phyloP scores from a whole-genome alignment of 306 rosid species.

The Fragaria iinumae region DNA sequence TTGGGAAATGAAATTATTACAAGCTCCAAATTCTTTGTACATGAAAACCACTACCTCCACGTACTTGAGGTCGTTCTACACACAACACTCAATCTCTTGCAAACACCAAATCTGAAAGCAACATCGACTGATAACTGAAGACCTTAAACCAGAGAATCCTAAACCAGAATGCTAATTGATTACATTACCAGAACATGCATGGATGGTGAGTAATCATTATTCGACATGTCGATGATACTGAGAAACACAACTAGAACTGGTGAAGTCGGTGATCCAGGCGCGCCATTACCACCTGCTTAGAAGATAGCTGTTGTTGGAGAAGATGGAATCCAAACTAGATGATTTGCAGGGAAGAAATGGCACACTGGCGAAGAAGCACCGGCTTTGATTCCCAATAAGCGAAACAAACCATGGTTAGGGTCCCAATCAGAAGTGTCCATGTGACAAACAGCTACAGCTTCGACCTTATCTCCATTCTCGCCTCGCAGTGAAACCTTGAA shows the following conservation, averaged over 20 bases:
- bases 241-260: not conserved
- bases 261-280: not conserved
- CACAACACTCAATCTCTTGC: not conserved
- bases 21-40: not conserved
- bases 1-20: not conserved
- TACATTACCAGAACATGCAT: not conserved
- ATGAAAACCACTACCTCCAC: not conserved
- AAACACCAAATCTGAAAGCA: not conserved
- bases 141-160: not conserved
- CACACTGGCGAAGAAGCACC: constrained; percentile 44
- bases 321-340: constrained; percentile 52
- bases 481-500: constrained; percentile 49
- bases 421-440: constrained; percentile 60
- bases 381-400: constrained; percentile 36
- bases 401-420: constrained; percentile 34
- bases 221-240: not conserved
- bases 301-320: constrained; percentile 31
- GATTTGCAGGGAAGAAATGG: constrained; percentile 56
- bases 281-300: constrained; percentile 4
- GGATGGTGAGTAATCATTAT: constrained; percentile 5
- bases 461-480: constrained; percentile 46
- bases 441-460: constrained; percentile 59
- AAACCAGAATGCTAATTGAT: not conserved
- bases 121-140: not conserved
- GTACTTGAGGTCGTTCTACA: not conserved